Percentiles rank a stretch among this genome's conserved stretches.
These are phyloP conservation scores for Hyphopichia burtonii DNA, from an alignment of 1,139 yeast species.

Conservation along the genomic window DNA sequence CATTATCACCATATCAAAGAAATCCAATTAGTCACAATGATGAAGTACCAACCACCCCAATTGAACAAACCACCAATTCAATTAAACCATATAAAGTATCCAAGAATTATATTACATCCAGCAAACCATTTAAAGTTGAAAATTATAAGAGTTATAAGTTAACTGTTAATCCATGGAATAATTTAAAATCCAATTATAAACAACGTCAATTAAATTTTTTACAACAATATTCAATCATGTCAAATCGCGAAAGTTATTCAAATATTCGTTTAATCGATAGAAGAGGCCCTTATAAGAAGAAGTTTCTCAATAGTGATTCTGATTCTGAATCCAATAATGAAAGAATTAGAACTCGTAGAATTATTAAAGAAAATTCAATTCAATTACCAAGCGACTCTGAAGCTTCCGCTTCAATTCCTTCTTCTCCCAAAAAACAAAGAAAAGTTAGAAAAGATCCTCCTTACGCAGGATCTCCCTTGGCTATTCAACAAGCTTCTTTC, in stretches of 20 bases:
- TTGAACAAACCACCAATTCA: slow-evolving; percentile 15
- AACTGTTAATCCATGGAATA: slow-evolving; percentile 52
- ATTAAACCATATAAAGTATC: background rate
- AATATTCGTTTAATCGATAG: slow-evolving; percentile 12
- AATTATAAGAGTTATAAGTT: slow-evolving; percentile 46
- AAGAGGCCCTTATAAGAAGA: slow-evolving; percentile 32
- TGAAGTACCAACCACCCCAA: slow-evolving; percentile 8
- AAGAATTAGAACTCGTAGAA: slow-evolving; percentile 60
- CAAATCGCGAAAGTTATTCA: slow-evolving; percentile 8
- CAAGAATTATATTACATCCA: slow-evolving; percentile 16
- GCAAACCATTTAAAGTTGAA: slow-evolving; percentile 47
- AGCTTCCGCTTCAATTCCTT: slow-evolving; percentile 11
- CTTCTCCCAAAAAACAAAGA: slow-evolving; percentile 39
- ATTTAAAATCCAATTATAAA: slow-evolving; percentile 44
- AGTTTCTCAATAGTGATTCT: slow-evolving; percentile 21
- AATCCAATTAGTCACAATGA: slow-evolving; percentile 9
- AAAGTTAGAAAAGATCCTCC: slow-evolving; percentile 25
- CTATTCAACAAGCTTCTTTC: slow-evolving; percentile 42
- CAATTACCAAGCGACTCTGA: slow-evolving; percentile 11
- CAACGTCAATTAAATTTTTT: slow-evolving; percentile 49
- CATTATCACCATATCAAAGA: slow-evolving; percentile 59
- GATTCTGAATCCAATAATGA: slow-evolving; percentile 39
- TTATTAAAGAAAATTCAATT: slow-evolving; percentile 37
- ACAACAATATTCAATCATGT: slow-evolving; percentile 43
- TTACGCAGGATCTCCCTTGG: slow-evolving; percentile 31